These are phyloP conservation scores for Boletus huronensis DNA, from an alignment of 768 basidiomycete species.

Conservation along the genomic window DNA sequence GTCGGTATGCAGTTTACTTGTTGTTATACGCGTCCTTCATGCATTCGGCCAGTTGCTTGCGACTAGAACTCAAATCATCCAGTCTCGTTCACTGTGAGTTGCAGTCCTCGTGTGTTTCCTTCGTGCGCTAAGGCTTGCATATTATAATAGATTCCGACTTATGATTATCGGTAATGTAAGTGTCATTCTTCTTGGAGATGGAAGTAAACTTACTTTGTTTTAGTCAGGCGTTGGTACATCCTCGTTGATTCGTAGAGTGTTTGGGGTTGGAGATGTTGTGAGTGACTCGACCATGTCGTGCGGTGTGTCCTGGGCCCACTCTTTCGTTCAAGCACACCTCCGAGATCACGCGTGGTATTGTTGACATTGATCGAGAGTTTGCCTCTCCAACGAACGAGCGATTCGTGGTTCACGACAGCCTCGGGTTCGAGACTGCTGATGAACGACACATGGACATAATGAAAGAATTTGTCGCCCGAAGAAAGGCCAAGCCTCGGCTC, in stretches of 20 bases:
- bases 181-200: neutral
- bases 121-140: neutral
- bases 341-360: neutral
- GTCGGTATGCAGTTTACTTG: neutral
- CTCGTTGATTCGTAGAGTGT: slow-evolving; percentile 8
- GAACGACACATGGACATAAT: slow-evolving; percentile 2
- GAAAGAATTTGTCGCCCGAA: slow-evolving; percentile 1
- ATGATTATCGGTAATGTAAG: slow-evolving; percentile 16
- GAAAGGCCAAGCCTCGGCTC: neutral
- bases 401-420: slow-evolving; percentile 18
- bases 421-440: slow-evolving; percentile 16
- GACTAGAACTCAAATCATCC: slow-evolving; percentile 7
- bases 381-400: slow-evolving; percentile 9
- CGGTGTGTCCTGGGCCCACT: neutral
- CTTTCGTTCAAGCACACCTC: slow-evolving; percentile 3
- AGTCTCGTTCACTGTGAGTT: slow-evolving; percentile 12
- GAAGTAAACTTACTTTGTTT: neutral
- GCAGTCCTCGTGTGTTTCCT: neutral
- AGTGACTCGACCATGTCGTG: neutral
- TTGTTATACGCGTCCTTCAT: neutral
- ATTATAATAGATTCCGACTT: slow-evolving; percentile 14
- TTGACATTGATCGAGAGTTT: slow-evolving; percentile 16
- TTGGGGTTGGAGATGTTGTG: slow-evolving; percentile 12
- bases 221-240: slow-evolving; percentile 18
- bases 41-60: slow-evolving; percentile 2